phyloP scores from a whole-genome alignment of 768 basidiomycete species.

The Rickenella mellea region DNA sequence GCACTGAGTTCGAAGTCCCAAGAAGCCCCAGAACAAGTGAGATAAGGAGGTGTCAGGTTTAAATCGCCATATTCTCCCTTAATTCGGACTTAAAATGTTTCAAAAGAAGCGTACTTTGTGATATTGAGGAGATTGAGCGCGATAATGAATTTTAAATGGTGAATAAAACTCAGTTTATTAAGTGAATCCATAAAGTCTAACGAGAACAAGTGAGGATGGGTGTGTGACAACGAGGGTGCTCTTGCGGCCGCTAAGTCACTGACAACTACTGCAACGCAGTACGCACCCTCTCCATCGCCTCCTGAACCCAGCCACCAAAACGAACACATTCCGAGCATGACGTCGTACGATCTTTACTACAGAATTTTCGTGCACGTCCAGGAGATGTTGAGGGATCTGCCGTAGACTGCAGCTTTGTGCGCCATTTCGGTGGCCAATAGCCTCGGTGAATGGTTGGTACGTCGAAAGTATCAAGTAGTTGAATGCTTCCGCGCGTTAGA shows the following conservation, averaged over 20 bases:
- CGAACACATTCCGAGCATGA: constrained; percentile 50
- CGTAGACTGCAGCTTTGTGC: constrained; percentile 40
- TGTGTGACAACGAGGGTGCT: constrained; percentile 40
- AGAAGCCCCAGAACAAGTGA: too few species aligned
- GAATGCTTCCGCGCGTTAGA: constrained; percentile 11
- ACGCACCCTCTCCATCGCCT: constrained; percentile 36
- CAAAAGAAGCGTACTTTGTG: too few species aligned
- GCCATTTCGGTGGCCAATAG: constrained; percentile 29
- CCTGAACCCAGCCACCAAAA: constrained; percentile 36
- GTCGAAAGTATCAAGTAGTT: constrained; percentile 14
- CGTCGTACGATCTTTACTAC: constrained; percentile 41
- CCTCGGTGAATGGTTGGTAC: constrained; percentile 16
- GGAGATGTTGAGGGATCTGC: constrained; percentile 35
- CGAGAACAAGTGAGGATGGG: too few species aligned
- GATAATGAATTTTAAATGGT: too few species aligned
- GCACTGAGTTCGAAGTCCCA: too few species aligned
- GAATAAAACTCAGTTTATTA: too few species aligned
- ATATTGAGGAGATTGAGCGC: too few species aligned
- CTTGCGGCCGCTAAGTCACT: constrained; percentile 31
- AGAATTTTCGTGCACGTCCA: constrained; percentile 47
- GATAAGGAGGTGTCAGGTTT: too few species aligned
- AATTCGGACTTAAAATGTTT: too few species aligned
- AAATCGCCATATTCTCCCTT: too few species aligned
- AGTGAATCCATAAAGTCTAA: too few species aligned
- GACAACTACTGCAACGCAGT: constrained; percentile 34